Evolutionary conservation across 1,284 basidiomycete genomes (phyloP).

Genomic region (Tremellales sp.): DNA sequence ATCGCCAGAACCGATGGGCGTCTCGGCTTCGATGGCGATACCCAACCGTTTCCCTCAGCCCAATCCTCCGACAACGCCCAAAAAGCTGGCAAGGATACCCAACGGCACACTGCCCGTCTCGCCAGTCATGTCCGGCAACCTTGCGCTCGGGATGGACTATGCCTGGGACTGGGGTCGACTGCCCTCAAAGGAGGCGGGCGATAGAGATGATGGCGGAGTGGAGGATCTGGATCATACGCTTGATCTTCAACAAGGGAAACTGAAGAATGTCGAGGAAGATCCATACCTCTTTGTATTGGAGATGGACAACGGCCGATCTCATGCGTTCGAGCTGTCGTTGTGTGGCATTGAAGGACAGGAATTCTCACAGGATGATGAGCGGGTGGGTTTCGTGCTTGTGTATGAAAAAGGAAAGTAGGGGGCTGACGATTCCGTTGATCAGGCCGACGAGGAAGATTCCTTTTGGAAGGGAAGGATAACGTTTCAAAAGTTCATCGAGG

Average conservation of each 20-base stretch:
- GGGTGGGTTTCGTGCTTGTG: slow-evolving; percentile 9
- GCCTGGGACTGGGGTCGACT: slow-evolving; percentile 46
- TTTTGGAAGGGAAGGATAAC: slow-evolving; percentile 52
- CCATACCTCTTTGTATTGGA: slow-evolving; percentile 52
- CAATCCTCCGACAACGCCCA: slow-evolving; percentile 3
- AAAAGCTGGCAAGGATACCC: slow-evolving; percentile 4
- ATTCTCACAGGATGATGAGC: slow-evolving; percentile 28
- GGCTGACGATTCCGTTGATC: slow-evolving; percentile 4
- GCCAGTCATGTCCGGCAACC: background rate
- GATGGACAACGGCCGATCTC: slow-evolving; percentile 41
- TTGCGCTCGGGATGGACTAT: slow-evolving; percentile 34
- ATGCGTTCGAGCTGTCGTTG: slow-evolving; percentile 53
- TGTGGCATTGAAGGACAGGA: slow-evolving; percentile 41
- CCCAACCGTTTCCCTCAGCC: background rate
- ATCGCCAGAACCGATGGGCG: background rate
- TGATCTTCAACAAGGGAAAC: slow-evolving; percentile 17
- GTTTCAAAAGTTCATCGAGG: slow-evolving; percentile 53
- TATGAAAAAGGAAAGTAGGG: background rate
- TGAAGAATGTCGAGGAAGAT: slow-evolving; percentile 50
- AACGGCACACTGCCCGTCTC: slow-evolving; percentile 9
- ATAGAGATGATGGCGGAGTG: slow-evolving; percentile 6
- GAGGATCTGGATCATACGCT: background rate
- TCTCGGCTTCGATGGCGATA: background rate
- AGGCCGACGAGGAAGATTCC: slow-evolving; percentile 32
- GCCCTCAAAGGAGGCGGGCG: slow-evolving; percentile 11